Evolutionary conservation across 2,329 filamentous ascomycete genomes (phyloP).

Genomic region (Westerdykella aurantiaca): DNA sequence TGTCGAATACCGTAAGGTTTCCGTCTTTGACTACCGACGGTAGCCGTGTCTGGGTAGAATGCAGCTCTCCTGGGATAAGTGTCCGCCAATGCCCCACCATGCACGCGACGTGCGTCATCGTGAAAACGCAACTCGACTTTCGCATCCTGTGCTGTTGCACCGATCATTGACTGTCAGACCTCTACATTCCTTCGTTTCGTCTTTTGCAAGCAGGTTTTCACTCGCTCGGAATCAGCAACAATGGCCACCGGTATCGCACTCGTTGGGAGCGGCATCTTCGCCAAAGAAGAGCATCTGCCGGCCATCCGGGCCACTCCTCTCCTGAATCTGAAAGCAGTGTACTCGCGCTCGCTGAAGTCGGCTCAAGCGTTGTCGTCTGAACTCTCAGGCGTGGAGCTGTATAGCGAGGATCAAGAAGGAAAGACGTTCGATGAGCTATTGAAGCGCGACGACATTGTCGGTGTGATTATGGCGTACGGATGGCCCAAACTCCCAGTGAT

Average conservation of each 20-base stretch:
- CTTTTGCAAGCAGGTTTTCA: no score
- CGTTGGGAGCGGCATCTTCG: constrained; percentile 59
- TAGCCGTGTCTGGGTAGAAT: no score
- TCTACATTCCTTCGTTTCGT: no score
- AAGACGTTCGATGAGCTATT: constrained; percentile 50
- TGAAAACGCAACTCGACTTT: no score
- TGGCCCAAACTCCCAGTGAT: neutral
- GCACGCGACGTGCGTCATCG: no score
- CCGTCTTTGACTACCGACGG: no score
- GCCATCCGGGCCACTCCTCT: constrained; percentile 52
- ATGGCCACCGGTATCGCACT: constrained; percentile 53
- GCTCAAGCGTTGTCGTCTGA: constrained; percentile 39
- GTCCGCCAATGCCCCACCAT: no score
- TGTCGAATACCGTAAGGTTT: no score
- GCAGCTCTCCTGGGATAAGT: no score
- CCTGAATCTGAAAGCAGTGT: constrained; percentile 58
- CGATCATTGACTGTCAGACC: no score
- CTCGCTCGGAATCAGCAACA: neutral
- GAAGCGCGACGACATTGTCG: constrained; percentile 49
- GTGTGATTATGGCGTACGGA: constrained; percentile 50
- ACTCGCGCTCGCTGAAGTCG: constrained; percentile 57
- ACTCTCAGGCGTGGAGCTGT: constrained; percentile 48
- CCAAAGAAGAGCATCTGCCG: constrained; percentile 55
- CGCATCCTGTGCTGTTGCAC: no score
- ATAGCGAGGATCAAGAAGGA: constrained; percentile 51